These are phyloP conservation scores for Musa troglodytarum DNA, from an alignment of 176 grass and related monocot species.

Conservation along the genomic window DNA sequence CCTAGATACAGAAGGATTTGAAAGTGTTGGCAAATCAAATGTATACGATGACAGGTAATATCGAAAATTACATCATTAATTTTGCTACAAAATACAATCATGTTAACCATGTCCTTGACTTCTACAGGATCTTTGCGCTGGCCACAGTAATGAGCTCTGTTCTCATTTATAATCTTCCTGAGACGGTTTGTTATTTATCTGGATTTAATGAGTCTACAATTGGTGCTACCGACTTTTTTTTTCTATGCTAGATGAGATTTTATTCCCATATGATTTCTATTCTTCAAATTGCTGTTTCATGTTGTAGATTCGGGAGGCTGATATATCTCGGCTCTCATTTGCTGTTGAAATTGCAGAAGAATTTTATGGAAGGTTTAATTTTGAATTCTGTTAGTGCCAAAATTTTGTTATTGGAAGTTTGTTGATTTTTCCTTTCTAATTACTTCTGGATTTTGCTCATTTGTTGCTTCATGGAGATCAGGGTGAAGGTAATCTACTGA, in stretches of 20 bases:
- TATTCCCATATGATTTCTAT: neutral
- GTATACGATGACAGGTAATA: slow-evolving; percentile 97
- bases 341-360: slow-evolving; percentile 91
- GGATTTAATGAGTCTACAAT: neutral
- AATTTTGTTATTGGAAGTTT: slow-evolving; percentile 2
- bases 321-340: slow-evolving; percentile 92
- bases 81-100: neutral
- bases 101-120: neutral
- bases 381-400: slow-evolving; percentile 10
- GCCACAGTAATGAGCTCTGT: slow-evolving; percentile 88
- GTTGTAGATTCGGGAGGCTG: slow-evolving; percentile 78
- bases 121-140: slow-evolving; percentile 78
- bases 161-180: slow-evolving; percentile 92
- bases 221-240: neutral
- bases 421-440: slow-evolving; percentile 39
- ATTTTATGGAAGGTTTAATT: slow-evolving; percentile 82
- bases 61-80: neutral
- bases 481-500: slow-evolving; percentile 76
- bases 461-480: slow-evolving; percentile 31
- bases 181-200: slow-evolving; percentile 54
- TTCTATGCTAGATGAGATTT: neutral
- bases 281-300: slow-evolving; percentile 17
- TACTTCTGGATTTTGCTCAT: slow-evolving; percentile 11
- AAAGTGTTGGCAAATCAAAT: slow-evolving; percentile 96
- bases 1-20: slow-evolving; percentile 91